Base-by-base conservation (phyloP, 768 basidiomycete species). In the Termitomyces sp. region DNA sequence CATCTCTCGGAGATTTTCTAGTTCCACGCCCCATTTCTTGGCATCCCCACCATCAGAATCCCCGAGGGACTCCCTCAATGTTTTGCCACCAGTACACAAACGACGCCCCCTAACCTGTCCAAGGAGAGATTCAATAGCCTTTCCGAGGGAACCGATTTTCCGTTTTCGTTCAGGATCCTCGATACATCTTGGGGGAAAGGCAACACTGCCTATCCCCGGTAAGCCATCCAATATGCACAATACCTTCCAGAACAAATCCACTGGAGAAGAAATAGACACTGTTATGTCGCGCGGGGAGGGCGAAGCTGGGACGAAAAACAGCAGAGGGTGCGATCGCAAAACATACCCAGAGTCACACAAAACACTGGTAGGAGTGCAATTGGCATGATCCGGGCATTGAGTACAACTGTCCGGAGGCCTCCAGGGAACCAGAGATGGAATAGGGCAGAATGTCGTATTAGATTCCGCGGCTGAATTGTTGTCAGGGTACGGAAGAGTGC, bases 81-180 rank as follows among this genome's bases (percentile, higher is more conserved):
- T 52, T 46, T 70, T 72, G 34, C 78, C 79, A 39, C 85, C 82
- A 39, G 73, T 75, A 68, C 91, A 94, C 10, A 90, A 60, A 57
- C 82, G 79, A 62, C 72, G 74, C 41, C 92, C 85, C 61, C 84
- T 76, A 69, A 85, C 83, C 63, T 80, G 76, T 11, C 82, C 82
- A 56, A 90, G 76, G 46, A 80, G 68, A 28, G 76, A 72, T 68
- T 91, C 88, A 50, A 93, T 80, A 10, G 80, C 81, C 63, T 84
- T 89, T 1, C 89, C 92, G 54, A 94, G 72, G 21, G 73, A 79
- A 35, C 89, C 89, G 45, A 94, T 89, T 61, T 86, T 78, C 53
- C 77, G 72, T 71, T 85, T 90, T 66, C 91, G 76, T 65, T 75
- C 81, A 53, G 88, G 88, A 71, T 94, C 90, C 72, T 88, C 86